Base-by-base conservation (phyloP, 257 asterid species). In the Hygrophila difformis region DNA sequence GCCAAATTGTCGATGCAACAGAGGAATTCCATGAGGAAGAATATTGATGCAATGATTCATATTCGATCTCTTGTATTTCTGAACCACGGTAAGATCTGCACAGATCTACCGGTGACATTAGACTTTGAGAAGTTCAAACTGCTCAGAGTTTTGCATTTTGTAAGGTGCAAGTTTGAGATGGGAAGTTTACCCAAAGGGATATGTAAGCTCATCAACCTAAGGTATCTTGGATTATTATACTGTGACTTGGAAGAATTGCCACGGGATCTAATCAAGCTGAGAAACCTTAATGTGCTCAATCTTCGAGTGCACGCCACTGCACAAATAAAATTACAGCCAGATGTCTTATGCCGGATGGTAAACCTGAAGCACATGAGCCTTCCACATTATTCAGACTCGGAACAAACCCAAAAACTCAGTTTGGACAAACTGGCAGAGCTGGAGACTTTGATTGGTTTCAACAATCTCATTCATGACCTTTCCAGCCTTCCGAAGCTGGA, bases 261-360 rank as follows among this genome's bases (percentile, higher is more conserved):
- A 23, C 42, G 53, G 12, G 13, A 65, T 17, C 15, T 65, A 0
- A 42, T 39, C 20, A 65, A 39, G 21, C 13, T 64, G 50, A 23
- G 8, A 10, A 44, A 47, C 15, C 34, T 65, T 9, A 53, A 53
- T 7, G 39, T 61, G 6, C 62, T 65, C 38, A 60, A 65, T 40
- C 12, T 65, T 3, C 15, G 45, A 1, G 48, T 20, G 20, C 14
- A 18, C 20, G 17, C 0, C 13, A 1, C 6, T 15, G 1, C 0
- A 0, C 4, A 15, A 5, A 0, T 12, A 12, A 1, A 9, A 24
- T 2, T 57, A 12, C n/a, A n/a, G n/a, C 56, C 55, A 5, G 39
- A 56, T 33, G 29, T 45, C 2, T 9, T 56, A 1, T 12, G 44
- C 51, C 58, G 56, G 35, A 2, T 63, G 45, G 13, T n/a, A 35